Base-by-base conservation (phyloP, 2,329 filamentous ascomycete species). In the Aspergillus sp. region DNA sequence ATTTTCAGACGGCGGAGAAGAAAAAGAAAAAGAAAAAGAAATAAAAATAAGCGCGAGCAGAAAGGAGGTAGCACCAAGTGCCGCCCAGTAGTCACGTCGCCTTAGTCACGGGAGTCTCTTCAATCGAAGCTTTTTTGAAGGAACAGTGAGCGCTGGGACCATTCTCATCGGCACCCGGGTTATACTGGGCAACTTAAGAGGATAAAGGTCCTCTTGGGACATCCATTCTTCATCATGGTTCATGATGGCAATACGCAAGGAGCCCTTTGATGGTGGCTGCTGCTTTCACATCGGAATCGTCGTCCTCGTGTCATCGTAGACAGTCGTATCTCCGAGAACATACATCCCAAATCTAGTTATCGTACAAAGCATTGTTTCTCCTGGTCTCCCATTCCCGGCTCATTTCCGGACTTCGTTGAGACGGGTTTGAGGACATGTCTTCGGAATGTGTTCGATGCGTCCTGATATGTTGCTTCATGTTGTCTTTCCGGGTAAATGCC, bases 401-500 rank as follows among this genome's bases (percentile, higher is more conserved):
- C 37, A 50, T 49, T 19, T 64, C 64, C 12, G 45, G 54, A 3
- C 61, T 62, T 20, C 63, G 56, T 13, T 62, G 58, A n/a, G 55
- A 48, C 12, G 55, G 20, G 6, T 56, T 56, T 5, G 67, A 64
- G 5, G 67, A 67, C 62, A 68, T 69, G 2, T 73, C 72, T 19
- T 75, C 68, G 0, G 70, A 72, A 45, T 71, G 70, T 0, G 68
- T 70, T 37, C 74, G 72, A 68, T 88, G 85, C 1, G 85, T 88
- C 37, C 85, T 79, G 44, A 85, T 84, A 65, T 88, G 85, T 70
- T 88, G 85, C 72, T 88, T 86, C 85, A 88, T 88, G 72, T 88
- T 88, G 75, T 88, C 85, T 67, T 88, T 88, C 61, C 85, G 82
- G 12, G 85, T 87, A 68, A 88, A 88, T 12, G 84, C 85, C 71